Evolutionary conservation across 257 asterid species (phyloP).

Genomic region (Pogostemon cablin): DNA sequence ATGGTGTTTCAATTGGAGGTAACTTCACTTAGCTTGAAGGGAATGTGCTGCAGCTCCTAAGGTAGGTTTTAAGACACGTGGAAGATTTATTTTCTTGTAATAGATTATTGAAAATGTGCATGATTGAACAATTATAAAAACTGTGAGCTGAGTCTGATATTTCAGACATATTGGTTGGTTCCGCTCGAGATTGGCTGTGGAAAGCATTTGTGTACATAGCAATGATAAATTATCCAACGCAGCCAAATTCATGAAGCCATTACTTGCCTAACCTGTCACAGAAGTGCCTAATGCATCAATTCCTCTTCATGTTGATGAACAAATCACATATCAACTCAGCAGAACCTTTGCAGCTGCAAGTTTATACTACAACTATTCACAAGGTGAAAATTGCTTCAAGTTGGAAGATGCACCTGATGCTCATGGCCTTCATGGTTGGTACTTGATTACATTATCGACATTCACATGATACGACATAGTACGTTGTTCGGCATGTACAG

Average conservation of each 20-base stretch:
- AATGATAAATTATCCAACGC: constrained; percentile 75
- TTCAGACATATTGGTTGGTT: constrained; percentile 51
- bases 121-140: background rate
- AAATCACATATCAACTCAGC: constrained; percentile 40
- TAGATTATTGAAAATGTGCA: too few species aligned
- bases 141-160: constrained; percentile 3
- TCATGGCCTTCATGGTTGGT: constrained; percentile 76
- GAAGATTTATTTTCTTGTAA: too few species aligned
- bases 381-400: constrained; percentile 61
- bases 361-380: constrained; percentile 71
- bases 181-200: constrained; percentile 70
- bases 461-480: background rate
- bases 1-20: too few species aligned
- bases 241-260: constrained; percentile 70
- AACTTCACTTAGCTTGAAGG: too few species aligned
- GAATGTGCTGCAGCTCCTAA: too few species aligned
- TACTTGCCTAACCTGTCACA: constrained; percentile 77
- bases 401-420: constrained; percentile 53
- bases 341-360: constrained; percentile 71
- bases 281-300: constrained; percentile 43
- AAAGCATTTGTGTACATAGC: constrained; percentile 69
- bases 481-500: constrained; percentile 66
- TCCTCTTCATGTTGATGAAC: background rate
- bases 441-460: background rate
- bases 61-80: too few species aligned